Conservation (phyloP, 805 yeast species). For the Torulaspora quercuum region DNA sequence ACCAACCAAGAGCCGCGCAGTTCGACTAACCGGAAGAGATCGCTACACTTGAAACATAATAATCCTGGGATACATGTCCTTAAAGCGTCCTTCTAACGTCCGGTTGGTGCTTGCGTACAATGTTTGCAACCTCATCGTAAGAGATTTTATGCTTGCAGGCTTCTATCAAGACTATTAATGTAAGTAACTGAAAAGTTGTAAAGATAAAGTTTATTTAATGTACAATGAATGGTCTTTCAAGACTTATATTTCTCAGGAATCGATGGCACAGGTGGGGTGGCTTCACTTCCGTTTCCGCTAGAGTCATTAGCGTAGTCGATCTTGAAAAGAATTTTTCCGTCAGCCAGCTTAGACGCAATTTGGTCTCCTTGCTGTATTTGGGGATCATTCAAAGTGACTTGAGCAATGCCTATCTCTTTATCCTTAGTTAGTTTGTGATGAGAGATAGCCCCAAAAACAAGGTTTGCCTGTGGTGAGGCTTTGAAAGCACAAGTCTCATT, state of each 20-base stretch:
- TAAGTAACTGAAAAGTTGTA: background rate
- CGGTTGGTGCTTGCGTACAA: too few relatives aligned
- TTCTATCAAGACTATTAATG: too few relatives aligned
- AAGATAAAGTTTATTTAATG: background rate
- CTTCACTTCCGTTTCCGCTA: constrained; percentile 4
- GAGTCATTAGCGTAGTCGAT: constrained; percentile 25
- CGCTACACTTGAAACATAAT: too few relatives aligned
- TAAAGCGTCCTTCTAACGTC: too few relatives aligned
- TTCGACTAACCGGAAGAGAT: too few relatives aligned
- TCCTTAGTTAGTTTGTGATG: constrained; percentile 74
- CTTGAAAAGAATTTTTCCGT: constrained; percentile 32
- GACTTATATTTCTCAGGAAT: constrained; percentile 16
- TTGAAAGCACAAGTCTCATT: constrained; percentile 66
- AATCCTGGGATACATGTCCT: too few relatives aligned
- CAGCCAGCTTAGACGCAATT: constrained; percentile 30
- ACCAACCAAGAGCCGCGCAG: too few relatives aligned
- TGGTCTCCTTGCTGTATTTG: constrained; percentile 33
- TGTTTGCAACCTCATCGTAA: too few relatives aligned
- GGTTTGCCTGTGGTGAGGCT: constrained; percentile 56
- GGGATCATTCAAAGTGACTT: constrained; percentile 48
- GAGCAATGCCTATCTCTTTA: constrained; percentile 57
- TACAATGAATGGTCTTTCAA: background rate
- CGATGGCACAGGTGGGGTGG: constrained; percentile 15
- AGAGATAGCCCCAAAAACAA: constrained; percentile 59
- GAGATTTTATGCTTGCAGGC: too few relatives aligned